These are phyloP conservation scores for Solanum appendiculatum DNA, from an alignment of 257 asterid species.

Conservation along the genomic window DNA sequence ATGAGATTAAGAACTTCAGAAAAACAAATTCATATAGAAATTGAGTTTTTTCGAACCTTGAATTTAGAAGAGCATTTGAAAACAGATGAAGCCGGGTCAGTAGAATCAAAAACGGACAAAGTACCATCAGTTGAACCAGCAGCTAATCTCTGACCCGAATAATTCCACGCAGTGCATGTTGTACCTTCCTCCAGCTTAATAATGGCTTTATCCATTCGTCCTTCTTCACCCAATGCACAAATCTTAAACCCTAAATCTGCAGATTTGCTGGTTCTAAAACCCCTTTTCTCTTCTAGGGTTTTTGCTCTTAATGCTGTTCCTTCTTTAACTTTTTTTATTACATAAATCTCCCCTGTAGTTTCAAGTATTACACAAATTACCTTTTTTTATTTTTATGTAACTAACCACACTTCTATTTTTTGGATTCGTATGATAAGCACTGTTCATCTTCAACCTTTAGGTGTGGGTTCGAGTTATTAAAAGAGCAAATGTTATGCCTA, in stretches of 20 bases:
- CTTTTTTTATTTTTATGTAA: neutral
- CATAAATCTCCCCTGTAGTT: neutral
- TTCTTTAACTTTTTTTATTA: neutral
- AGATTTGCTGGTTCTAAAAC: neutral
- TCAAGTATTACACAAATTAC: neutral
- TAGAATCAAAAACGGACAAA: conserved; percentile 45
- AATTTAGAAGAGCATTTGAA: conserved; percentile 39
- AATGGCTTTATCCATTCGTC: conserved; percentile 44
- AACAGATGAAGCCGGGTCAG: conserved; percentile 59
- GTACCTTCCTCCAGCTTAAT: conserved; percentile 53
- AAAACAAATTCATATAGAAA: neutral
- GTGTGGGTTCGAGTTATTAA: neutral
- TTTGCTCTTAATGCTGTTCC: neutral
- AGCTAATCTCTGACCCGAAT: conserved; percentile 67
- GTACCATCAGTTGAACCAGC: conserved; percentile 57
- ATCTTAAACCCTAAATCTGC: neutral
- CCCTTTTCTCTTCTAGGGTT: neutral
- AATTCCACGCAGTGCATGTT: conserved; percentile 72
- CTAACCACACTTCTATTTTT: neutral
- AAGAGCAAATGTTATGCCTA: neutral
- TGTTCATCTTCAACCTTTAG: neutral
- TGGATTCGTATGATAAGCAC: neutral
- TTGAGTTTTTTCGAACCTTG: conserved; percentile 22
- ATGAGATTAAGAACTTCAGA: neutral
- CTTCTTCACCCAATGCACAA: neutral